A percentile compares a stretch with the other conserved stretches of the same genome.
phyloP scores from a whole-genome alignment of 352 stramenopile genomes.

The Phytophthora idaei region DNA sequence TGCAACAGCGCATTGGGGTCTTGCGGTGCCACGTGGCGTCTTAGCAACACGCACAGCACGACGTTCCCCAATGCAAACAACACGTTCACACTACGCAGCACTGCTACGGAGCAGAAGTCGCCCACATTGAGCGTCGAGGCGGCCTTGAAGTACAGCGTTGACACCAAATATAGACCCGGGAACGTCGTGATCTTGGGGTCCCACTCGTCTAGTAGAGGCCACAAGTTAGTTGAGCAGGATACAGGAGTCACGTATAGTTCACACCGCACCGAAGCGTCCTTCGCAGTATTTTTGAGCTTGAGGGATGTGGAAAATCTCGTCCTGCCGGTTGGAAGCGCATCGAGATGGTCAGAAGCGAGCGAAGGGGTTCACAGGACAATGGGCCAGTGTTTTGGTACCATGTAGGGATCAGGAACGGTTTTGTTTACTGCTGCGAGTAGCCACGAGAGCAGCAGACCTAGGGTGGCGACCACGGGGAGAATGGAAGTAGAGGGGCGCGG shows the following conservation, averaged over 20 bases:
- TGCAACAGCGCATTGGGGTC: constrained; percentile 66
- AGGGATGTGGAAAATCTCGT: constrained; percentile 86
- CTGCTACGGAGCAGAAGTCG: constrained; percentile 58
- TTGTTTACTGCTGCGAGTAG: constrained; percentile 47
- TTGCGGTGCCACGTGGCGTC: constrained; percentile 41
- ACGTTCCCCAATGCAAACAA: constrained; percentile 73
- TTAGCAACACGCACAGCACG: constrained; percentile 56
- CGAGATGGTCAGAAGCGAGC: not conserved
- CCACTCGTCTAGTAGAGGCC: constrained; percentile 63
- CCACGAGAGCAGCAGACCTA: constrained; percentile 33
- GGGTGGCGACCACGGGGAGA: constrained; percentile 13
- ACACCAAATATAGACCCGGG: constrained; percentile 84
- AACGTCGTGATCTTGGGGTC: constrained; percentile 94
- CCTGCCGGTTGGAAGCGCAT: constrained; percentile 37
- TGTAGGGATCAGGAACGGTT: constrained; percentile 57
- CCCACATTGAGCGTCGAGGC: constrained; percentile 15
- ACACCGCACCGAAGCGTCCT: constrained; percentile 57
- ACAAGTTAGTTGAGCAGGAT: constrained; percentile 1
- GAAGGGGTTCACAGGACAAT: not conserved
- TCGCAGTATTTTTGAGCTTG: constrained; percentile 86
- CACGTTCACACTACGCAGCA: constrained; percentile 83
- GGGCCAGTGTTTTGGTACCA: constrained; percentile 39
- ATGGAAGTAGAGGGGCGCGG: constrained; percentile 1
- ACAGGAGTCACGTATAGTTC: not conserved
- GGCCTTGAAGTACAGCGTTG: constrained; percentile 45